Base-by-base conservation (phyloP, 345 rosid genomes). In the Clarkia xantiana region DNA sequence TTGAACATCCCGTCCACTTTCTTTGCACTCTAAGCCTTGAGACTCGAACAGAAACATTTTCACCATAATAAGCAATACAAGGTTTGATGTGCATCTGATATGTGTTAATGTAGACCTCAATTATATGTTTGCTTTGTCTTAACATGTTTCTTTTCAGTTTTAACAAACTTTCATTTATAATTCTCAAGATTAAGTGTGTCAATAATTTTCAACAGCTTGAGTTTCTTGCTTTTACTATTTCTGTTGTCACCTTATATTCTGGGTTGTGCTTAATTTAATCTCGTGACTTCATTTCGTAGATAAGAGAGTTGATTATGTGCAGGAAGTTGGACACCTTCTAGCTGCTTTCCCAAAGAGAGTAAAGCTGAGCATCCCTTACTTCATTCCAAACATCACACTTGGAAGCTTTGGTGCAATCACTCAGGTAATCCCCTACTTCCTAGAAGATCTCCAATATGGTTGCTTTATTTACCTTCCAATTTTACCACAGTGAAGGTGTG, bases 351-450 rank as follows among this genome's bases (percentile, higher is more conserved):
- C 95, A 0, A 89, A 79, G 76, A 85, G 79, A 75, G 95, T 85
- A 52, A 85, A 82, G 52, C 72, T 90, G 57, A 85, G 95, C 75
- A 85, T 90, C 64, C 97, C 97, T 18, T 90, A 61, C 68, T 80
- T 85, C 67, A 80, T 90, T 70, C 97, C 95, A 40, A 85, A 90
- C 71, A 85, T 82, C 20, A 90, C 97, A 14, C 95, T 90, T 60
- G 97, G 97, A 25, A 90, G 97, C 66, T 90, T 90, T 68, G 94
- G 95, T 55, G 95, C 97, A 55, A 85, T 90, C 65, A 90, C 97
- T 55, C 97, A 85, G 87, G 97, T 80, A 36, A 53, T 51, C 11
- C 25, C 16, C 14, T 15, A 9, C 13, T n/a, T 17, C 14, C 16
- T 18, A 40, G 14, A 11, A 9, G 17, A 14, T 18, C 14, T 7